Conservation (phyloP, 2,329 filamentous ascomycete genomes). For the Fusarium chlamydosporum region DNA sequence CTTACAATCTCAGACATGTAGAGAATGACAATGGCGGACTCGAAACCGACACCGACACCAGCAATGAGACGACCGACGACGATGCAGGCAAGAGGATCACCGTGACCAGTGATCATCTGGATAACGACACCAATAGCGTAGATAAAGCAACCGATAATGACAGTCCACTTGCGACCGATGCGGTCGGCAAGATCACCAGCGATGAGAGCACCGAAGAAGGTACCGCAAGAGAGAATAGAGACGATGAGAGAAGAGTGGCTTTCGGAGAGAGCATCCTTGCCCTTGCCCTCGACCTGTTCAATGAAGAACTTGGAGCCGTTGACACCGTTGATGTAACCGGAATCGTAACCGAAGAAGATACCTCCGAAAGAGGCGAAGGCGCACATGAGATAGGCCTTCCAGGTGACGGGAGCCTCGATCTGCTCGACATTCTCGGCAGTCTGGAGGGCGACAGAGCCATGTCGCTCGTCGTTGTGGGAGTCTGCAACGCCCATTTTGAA, state of each 20-base stretch:
- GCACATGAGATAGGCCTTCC: slow-evolving; percentile 78
- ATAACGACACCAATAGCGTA: slow-evolving; percentile 76
- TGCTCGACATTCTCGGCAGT: slow-evolving; percentile 67
- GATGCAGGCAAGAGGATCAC: slow-evolving; percentile 41
- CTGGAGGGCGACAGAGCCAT: slow-evolving; percentile 55
- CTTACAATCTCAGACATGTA: slow-evolving; percentile 49
- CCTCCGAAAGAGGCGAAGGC: slow-evolving; percentile 79
- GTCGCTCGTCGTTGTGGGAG: slow-evolving; percentile 46
- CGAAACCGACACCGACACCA: slow-evolving; percentile 44
- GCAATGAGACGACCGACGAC: slow-evolving; percentile 45
- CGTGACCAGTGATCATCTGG: slow-evolving; percentile 45
- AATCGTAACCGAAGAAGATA: slow-evolving; percentile 85
- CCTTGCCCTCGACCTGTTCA: slow-evolving; percentile 62
- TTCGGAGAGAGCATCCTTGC: slow-evolving; percentile 54
- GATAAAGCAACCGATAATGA: slow-evolving; percentile 78
- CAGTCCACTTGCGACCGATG: slow-evolving; percentile 79
- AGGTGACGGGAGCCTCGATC: slow-evolving; percentile 77
- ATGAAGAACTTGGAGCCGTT: slow-evolving; percentile 68
- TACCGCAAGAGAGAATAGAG: slow-evolving; percentile 82
- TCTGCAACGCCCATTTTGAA: slow-evolving; percentile 47
- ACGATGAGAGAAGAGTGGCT: slow-evolving; percentile 71
- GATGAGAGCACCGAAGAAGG: slow-evolving; percentile 83
- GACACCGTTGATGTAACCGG: slow-evolving; percentile 80
- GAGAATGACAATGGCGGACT: slow-evolving; percentile 46
- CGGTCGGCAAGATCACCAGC: slow-evolving; percentile 83